Conservation (phyloP, 2,329 filamentous ascomycete species). For the Alternaria alternata region DNA sequence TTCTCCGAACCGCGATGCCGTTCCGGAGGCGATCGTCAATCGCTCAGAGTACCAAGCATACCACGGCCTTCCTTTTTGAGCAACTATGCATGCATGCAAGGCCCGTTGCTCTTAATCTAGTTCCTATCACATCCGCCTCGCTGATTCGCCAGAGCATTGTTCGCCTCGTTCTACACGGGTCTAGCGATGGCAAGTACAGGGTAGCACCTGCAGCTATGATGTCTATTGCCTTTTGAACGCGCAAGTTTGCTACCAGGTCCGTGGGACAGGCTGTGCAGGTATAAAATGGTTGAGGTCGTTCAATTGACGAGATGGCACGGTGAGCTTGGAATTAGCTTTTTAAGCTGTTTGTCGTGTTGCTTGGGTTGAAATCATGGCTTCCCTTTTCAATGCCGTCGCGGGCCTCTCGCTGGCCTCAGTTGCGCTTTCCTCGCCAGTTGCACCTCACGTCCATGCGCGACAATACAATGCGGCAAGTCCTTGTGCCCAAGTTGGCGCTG, state of each 20-base stretch:
- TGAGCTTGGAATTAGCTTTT: background rate
- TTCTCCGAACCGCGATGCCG: background rate
- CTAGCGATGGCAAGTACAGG: conserved; percentile 8
- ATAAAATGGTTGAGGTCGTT: conserved; percentile 6
- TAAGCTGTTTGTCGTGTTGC: background rate
- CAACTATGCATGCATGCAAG: conserved; percentile 13
- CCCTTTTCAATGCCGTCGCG: conserved; percentile 28
- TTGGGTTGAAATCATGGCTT: conserved; percentile 33
- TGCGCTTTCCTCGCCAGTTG: conserved; percentile 37
- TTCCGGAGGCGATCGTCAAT: conserved; percentile 7
- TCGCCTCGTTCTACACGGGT: conserved; percentile 24
- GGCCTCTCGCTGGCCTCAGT: conserved; percentile 38
- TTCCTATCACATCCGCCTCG: conserved; percentile 12
- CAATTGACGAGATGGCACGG: background rate
- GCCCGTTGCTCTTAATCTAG: conserved; percentile 16
- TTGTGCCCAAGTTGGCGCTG: conserved; percentile 44
- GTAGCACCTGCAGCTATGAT: conserved; percentile 26
- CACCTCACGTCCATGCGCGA: conserved; percentile 30
- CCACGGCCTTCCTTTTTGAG: conserved; percentile 1
- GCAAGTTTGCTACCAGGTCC: conserved; percentile 9
- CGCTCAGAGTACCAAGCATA: conserved; percentile 1
- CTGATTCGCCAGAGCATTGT: conserved; percentile 22
- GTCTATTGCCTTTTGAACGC: conserved; percentile 15
- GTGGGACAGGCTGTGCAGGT: conserved; percentile 22
- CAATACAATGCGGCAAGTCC: conserved; percentile 40